Evolutionary conservation across 345 rosid species (phyloP).

Genomic region (Heritiera fomes): DNA sequence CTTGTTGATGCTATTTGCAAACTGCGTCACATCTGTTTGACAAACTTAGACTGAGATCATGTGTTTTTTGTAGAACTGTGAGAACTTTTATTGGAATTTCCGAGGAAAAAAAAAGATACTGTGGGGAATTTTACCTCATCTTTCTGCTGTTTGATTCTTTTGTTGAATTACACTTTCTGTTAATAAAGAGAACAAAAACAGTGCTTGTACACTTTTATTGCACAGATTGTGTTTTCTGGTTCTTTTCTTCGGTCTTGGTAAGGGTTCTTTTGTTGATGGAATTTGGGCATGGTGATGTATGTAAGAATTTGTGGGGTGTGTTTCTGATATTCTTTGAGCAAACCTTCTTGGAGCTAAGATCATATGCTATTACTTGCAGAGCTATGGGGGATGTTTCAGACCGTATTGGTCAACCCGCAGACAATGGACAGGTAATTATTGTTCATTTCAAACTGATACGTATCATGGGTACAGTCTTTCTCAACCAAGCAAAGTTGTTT

Average conservation of each 20-base stretch:
- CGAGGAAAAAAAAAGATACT: too few species aligned
- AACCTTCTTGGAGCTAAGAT: constrained; percentile 7
- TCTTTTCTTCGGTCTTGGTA: background rate
- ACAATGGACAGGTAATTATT: constrained; percentile 83
- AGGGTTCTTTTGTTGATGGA: background rate
- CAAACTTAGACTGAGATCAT: background rate
- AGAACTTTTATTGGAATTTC: background rate
- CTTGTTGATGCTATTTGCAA: background rate
- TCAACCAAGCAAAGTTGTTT: background rate
- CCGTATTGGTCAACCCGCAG: constrained; percentile 84
- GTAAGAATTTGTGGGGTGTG: background rate
- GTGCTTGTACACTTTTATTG: background rate
- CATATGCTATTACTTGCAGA: constrained; percentile 36
- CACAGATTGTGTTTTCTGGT: background rate
- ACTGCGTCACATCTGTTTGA: background rate
- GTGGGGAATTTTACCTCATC: background rate
- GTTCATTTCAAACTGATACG: background rate
- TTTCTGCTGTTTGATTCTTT: background rate
- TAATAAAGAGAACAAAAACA: background rate
- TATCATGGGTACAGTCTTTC: constrained; percentile 1
- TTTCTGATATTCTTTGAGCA: constrained; percentile 2
- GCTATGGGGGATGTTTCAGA: constrained; percentile 99
- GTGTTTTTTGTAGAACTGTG: background rate
- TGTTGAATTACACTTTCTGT: background rate
- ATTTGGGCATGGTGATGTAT: background rate